Base-by-base conservation (phyloP, 768 basidiomycete genomes). In the Amanita brunnescens region DNA sequence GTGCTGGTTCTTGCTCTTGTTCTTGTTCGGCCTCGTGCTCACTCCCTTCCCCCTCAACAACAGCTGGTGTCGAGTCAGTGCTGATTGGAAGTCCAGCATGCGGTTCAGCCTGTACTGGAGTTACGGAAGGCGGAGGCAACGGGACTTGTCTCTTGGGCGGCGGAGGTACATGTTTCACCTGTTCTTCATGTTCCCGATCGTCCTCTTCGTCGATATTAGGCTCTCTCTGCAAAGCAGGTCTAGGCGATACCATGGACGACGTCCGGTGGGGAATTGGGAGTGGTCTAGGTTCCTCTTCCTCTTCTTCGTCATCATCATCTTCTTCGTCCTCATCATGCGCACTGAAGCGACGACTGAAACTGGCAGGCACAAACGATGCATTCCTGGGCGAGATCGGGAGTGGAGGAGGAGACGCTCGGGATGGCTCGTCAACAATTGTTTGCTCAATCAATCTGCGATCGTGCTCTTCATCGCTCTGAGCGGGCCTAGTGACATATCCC, bases 191-290 rank as follows among this genome's bases (percentile, higher is more conserved):
- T 8, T 48, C 26, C 44, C 51, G 38, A 23, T 55, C 58, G 24
- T 59, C 53, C 18, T 54, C 52, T 42, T 56, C 56, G 41, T 56
- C 47, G 51, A 52, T n/a, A 40, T 42, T 34, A 51, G 24, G 34
- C 5, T 30, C 35, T 14, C 38, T 34, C 41, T 21, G 41, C 13
- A 24, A 38, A 6, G 8, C 34, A n/a, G 23, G 35, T 8, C 21
- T 48, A 9, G 34, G 18, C 13, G 45, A 47, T 13, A 20, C 10
- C 16, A 33, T 13, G 6, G 30, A 47, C 10, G 41, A 29, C 20
- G 45, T 13, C 30, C 47, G 47, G 26, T 48, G 47, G 6, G 35
- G 47, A 16, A 48, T 16, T 13, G 47, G 47, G 8, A 48, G 24
- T n/a, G 47, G 47, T 23, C 34, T 48, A 6, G 21, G 16, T 14